Conservation (phyloP, 495 filamentous ascomycete genomes). For the Penicillium angulare region DNA sequence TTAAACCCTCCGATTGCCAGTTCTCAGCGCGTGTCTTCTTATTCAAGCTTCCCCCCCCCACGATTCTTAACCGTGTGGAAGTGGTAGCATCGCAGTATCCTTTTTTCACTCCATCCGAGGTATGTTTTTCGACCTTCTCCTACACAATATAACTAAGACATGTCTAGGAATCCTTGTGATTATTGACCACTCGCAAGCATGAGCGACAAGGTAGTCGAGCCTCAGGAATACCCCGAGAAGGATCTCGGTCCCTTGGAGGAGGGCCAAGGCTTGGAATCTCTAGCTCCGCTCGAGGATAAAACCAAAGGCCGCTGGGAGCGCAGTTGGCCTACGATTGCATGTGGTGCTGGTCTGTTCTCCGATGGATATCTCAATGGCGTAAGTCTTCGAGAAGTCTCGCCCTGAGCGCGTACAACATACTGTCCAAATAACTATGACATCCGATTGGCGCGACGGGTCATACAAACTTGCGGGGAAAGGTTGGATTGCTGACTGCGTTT, state of each 20-base stretch:
- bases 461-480: neutral
- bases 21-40: no score
- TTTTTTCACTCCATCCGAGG: no score
- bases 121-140: neutral
- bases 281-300: constrained; percentile 35
- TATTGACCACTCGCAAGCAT: neutral
- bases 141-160: no score
- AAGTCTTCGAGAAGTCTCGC: constrained; percentile 7
- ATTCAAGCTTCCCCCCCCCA: no score
- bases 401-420: neutral
- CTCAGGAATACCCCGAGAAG: constrained; percentile 13
- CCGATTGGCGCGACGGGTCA: no score
- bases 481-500: constrained; percentile 5
- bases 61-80: no score
- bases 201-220: neutral
- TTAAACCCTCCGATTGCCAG: neutral
- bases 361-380: constrained; percentile 89
- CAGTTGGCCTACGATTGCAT: constrained; percentile 70
- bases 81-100: no score
- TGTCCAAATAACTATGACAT: neutral
- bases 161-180: no score
- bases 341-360: constrained; percentile 85
- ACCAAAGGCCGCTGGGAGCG: constrained; percentile 57
- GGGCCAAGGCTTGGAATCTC: constrained; percentile 20
- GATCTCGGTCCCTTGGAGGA: constrained; percentile 6